phyloP scores from a whole-genome alignment of 2,329 filamentous ascomycete genomes.

The Capronia coronata region DNA sequence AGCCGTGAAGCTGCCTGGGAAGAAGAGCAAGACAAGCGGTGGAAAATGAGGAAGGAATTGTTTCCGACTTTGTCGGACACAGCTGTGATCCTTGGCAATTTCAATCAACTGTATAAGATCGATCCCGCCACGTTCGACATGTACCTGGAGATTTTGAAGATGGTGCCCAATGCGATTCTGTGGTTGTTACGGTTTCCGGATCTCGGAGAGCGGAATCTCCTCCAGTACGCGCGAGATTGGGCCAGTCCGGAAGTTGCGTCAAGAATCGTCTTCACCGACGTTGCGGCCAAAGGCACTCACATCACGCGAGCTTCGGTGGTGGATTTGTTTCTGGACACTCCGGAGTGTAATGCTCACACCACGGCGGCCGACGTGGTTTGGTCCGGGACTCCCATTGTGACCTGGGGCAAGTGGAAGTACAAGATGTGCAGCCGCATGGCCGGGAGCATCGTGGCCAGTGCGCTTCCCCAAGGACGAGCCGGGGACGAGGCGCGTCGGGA shows the following conservation, averaged over 20 bases:
- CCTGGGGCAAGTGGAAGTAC: constrained; percentile 82
- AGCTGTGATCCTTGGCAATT: constrained; percentile 88
- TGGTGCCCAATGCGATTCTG: constrained; percentile 77
- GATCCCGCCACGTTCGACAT: constrained; percentile 93
- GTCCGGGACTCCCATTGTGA: constrained; percentile 90
- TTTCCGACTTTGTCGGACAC: constrained; percentile 80
- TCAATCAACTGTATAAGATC: constrained; percentile 99
- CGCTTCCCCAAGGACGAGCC: constrained; percentile 65
- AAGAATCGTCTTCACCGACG: constrained; percentile 90
- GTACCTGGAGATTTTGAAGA: constrained; percentile 85
- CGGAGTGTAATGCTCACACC: constrained; percentile 96
- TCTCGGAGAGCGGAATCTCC: constrained; percentile 77
- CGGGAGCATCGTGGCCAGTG: constrained; percentile 85
- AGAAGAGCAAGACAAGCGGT: constrained; percentile 72
- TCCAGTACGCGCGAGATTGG: constrained; percentile 73
- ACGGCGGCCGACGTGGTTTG: constrained; percentile 94
- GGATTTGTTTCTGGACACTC: constrained; percentile 92
- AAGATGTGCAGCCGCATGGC: constrained; percentile 99
- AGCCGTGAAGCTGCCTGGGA: constrained; percentile 69
- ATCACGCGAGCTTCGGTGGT: constrained; percentile 87
- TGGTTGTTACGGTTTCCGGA: constrained; percentile 98
- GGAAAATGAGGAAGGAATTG: constrained; percentile 87
- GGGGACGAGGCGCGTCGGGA: constrained; percentile 64
- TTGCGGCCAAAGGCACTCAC: constrained; percentile 89
- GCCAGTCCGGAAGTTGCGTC: constrained; percentile 76